Percentiles rank a stretch among this genome's conserved stretches.
These are phyloP conservation scores for Ophiostoma himal-ulmi DNA, from an alignment of 2,329 filamentous ascomycete genomes.

Conservation along the genomic window DNA sequence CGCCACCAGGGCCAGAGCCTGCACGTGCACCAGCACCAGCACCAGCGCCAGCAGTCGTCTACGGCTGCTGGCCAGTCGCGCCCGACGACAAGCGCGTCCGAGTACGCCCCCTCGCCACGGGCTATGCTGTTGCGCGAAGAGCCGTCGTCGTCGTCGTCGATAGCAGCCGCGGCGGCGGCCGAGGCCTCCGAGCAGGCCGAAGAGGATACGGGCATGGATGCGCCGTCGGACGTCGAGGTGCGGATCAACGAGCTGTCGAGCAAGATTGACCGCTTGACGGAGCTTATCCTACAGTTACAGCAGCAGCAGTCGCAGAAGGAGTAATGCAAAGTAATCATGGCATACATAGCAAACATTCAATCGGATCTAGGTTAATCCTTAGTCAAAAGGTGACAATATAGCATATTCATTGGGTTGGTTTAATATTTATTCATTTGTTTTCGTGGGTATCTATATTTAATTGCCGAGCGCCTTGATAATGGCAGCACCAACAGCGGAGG, in stretches of 20 bases:
- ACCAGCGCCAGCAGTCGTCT: not conserved
- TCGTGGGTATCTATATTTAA: not conserved
- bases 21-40: not conserved
- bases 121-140: conserved; percentile 13
- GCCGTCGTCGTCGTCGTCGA: not conserved
- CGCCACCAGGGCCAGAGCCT: conserved; percentile 10
- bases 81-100: conserved; percentile 19
- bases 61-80: conserved; percentile 16
- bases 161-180: not conserved
- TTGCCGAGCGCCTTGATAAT: conserved; percentile 31
- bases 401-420: not conserved
- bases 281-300: conserved; percentile 44
- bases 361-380: too few species aligned
- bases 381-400: not conserved
- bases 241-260: conserved; percentile 49
- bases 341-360: too few species aligned
- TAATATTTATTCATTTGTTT: not conserved
- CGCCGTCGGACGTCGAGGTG: conserved; percentile 31
- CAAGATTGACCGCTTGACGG: conserved; percentile 56
- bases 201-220: conserved; percentile 27
- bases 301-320: not conserved
- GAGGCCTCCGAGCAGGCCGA: not conserved
- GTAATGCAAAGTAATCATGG: not conserved
- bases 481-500: conserved; percentile 47
- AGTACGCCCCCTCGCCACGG: conserved; percentile 14